Conservation (phyloP, 1,284 basidiomycete genomes). For the Xerocomus amazonicus region DNA sequence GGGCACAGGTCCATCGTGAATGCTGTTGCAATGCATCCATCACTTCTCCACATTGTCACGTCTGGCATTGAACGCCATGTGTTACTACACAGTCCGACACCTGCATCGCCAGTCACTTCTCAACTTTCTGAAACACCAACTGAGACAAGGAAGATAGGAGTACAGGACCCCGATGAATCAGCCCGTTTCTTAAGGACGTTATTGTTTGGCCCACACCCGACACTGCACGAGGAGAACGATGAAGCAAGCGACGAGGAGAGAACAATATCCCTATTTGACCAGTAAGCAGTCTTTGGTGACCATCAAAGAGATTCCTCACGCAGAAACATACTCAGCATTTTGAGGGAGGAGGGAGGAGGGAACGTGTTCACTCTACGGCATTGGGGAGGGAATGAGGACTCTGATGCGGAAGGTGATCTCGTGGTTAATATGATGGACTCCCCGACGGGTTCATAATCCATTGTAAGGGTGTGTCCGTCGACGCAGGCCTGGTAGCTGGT, state of each 20-base stretch:
- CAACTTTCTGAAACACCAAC: conserved; percentile 42
- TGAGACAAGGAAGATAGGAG: conserved; percentile 44
- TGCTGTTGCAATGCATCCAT: conserved; percentile 65
- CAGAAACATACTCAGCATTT: conserved; percentile 34
- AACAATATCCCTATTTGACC: conserved; percentile 48
- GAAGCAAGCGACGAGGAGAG: conserved; percentile 38
- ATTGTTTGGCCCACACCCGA: conserved; percentile 24
- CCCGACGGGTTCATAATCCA: conserved; percentile 9
- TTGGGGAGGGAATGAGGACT: conserved; percentile 31
- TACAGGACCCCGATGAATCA: conserved; percentile 28
- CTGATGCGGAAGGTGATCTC: conserved; percentile 24
- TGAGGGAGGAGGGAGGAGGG: conserved; percentile 45
- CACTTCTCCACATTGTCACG: conserved; percentile 61
- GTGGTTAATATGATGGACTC: conserved; percentile 27
- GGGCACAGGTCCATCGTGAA: conserved; percentile 77
- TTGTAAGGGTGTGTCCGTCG: conserved; percentile 7
- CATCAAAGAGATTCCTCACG: conserved; percentile 8
- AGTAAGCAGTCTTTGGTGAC: conserved; percentile 35
- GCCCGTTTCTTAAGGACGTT: conserved; percentile 37
- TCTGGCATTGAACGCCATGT: conserved; percentile 69
- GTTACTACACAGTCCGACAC: conserved; percentile 62
- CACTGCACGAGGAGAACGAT: conserved; percentile 30
- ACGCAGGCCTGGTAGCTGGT: neutral
- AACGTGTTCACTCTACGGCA: conserved; percentile 47
- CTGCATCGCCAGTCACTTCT: conserved; percentile 46